Conservation (phyloP, 2,329 filamentous ascomycete species). For the Xylariaceae sp. region DNA sequence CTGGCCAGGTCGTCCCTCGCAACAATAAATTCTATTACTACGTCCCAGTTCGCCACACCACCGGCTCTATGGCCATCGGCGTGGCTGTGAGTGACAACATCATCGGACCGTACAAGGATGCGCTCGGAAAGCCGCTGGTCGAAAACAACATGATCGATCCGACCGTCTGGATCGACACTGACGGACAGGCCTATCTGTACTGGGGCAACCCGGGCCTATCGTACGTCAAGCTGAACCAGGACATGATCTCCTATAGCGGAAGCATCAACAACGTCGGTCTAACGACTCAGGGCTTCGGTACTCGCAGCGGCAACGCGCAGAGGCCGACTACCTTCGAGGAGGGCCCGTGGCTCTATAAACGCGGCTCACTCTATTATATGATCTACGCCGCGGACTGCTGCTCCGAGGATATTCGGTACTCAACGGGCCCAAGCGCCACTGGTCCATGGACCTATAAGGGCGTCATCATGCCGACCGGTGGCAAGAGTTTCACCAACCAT, state of each 20-base stretch:
- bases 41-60: background rate
- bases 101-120: background rate
- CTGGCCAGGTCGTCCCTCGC: background rate
- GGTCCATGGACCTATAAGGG: background rate
- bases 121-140: background rate
- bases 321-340: background rate
- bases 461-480: background rate
- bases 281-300: background rate
- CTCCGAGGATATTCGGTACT: conserved; percentile 1
- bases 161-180: background rate
- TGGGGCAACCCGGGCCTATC: background rate
- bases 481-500: background rate
- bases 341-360: background rate
- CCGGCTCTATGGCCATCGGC: background rate
- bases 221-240: background rate
- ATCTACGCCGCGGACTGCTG: background rate
- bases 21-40: background rate
- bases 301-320: background rate
- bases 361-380: background rate
- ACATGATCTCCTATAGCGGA: background rate
- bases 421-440: background rate
- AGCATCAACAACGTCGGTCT: background rate
- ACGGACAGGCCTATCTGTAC: background rate
- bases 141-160: background rate
- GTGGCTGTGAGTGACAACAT: background rate